Evolutionary conservation across 2,329 filamentous ascomycete species (phyloP).

Genomic region (Chalaropsis ovoidea): DNA sequence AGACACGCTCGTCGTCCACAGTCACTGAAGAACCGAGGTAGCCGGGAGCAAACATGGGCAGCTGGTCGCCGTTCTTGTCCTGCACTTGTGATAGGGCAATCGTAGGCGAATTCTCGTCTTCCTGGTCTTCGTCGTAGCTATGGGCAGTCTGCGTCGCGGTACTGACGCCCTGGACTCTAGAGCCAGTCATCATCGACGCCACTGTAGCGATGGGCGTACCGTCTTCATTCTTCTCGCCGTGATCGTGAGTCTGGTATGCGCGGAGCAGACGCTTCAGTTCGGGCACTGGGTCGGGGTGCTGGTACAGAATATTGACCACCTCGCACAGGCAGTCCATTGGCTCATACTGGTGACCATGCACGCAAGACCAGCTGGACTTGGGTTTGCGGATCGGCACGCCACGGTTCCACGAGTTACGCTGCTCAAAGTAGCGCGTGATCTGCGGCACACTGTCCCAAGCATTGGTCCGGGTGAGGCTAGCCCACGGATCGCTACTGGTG

Average conservation of each 20-base stretch:
- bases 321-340: constrained; percentile 46
- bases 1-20: constrained; percentile 40
- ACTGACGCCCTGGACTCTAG: constrained; percentile 31
- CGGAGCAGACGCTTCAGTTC: constrained; percentile 58
- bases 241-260: constrained; percentile 42
- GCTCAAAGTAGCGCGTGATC: constrained; percentile 78
- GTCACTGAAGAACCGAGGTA: constrained; percentile 42
- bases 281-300: constrained; percentile 61
- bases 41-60: constrained; percentile 37
- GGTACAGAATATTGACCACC: constrained; percentile 44
- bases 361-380: constrained; percentile 82
- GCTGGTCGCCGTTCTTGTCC: background rate
- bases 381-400: background rate
- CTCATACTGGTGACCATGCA: constrained; percentile 43
- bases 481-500: constrained; percentile 54
- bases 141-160: constrained; percentile 34
- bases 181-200: constrained; percentile 27
- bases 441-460: constrained; percentile 89
- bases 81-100: background rate
- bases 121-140: constrained; percentile 19
- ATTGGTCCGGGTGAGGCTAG: constrained; percentile 64
- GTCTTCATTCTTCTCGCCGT: background rate
- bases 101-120: constrained; percentile 13
- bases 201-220: constrained; percentile 11
- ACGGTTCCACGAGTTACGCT: constrained; percentile 28